phyloP scores from a whole-genome alignment of 75 land plant species.

The Cupressus sempervirens region DNA sequence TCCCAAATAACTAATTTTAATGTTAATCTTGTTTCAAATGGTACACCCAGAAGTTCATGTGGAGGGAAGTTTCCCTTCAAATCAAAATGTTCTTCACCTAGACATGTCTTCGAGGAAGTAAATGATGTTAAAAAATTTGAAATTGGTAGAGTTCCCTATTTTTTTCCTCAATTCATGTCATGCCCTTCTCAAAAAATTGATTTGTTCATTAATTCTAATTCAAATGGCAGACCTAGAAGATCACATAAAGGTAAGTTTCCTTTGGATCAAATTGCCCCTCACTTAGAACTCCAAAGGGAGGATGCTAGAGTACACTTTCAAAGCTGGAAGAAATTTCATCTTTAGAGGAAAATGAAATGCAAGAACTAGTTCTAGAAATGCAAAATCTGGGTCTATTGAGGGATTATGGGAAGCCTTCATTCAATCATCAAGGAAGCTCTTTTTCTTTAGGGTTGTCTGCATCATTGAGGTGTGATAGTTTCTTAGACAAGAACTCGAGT shows the following conservation, averaged over 20 bases:
- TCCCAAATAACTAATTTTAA: background rate
- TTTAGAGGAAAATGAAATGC: constrained; percentile 37
- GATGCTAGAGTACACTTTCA: constrained; percentile 30
- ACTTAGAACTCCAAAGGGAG: constrained; percentile 6
- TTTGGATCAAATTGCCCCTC: constrained; percentile 7
- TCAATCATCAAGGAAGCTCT: background rate
- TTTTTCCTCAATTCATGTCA: background rate
- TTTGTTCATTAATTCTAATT: background rate
- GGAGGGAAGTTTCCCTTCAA: constrained; percentile 4
- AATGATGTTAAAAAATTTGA: background rate
- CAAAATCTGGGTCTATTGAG: background rate
- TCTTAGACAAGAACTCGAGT: background rate
- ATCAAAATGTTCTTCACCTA: background rate
- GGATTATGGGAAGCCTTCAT: background rate
- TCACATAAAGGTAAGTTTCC: background rate
- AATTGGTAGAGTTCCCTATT: background rate
- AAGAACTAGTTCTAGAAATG: background rate
- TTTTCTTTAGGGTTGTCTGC: constrained; percentile 10
- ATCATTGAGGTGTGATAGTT: constrained; percentile 12
- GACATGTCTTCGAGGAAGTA: background rate
- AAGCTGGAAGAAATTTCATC: constrained; percentile 35
- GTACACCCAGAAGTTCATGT: constrained; percentile 2
- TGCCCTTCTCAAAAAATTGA: background rate
- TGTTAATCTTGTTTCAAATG: background rate
- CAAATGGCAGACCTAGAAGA: constrained; percentile 3